Percentiles rank a stretch among this genome's conserved stretches.
These are phyloP conservation scores for Venturiaceae sp. DNA, from an alignment of 2,329 filamentous ascomycete genomes.

Conservation along the genomic window DNA sequence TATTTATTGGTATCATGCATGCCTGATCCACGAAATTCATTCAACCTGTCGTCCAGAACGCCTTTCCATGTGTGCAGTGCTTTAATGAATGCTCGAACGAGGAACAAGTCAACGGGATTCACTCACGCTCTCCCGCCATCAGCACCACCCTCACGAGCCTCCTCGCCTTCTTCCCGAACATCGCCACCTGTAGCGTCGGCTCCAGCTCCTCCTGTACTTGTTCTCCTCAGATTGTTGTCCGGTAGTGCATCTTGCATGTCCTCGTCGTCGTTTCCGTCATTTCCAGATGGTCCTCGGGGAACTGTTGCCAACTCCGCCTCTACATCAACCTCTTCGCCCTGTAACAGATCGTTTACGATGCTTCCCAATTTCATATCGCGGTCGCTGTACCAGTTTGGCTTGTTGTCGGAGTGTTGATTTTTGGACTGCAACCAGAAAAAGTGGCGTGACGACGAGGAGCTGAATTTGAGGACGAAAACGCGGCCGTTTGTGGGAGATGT, in stretches of 20 bases:
- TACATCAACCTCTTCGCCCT: conserved; percentile 82
- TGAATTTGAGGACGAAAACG: conserved; percentile 89
- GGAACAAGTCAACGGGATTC: conserved; percentile 16
- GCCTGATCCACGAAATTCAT: neutral
- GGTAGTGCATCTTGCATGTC: conserved; percentile 47
- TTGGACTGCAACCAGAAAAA: conserved; percentile 97
- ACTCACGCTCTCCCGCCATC: conserved; percentile 99
- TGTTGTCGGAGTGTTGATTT: conserved; percentile 60
- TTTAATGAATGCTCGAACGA: neutral
- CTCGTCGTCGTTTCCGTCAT: conserved; percentile 35
- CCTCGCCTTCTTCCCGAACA: conserved; percentile 79
- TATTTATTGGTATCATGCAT: neutral
- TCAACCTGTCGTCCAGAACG: neutral
- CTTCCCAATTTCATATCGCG: conserved; percentile 81
- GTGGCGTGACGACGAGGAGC: conserved; percentile 80
- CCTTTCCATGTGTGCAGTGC: neutral
- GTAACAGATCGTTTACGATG: conserved; percentile 73
- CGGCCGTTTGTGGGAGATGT: conserved; percentile 68
- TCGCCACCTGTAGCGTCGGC: conserved; percentile 84
- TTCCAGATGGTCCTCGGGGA: conserved; percentile 34
- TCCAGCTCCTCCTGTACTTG: conserved; percentile 65
- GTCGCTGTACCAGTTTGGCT: conserved; percentile 71
- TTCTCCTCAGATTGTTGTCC: conserved; percentile 32
- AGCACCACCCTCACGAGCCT: conserved; percentile 81
- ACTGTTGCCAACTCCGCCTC: conserved; percentile 54